phyloP scores from a whole-genome alignment of 495 filamentous ascomycete genomes.

The Apodospora peruviana region DNA sequence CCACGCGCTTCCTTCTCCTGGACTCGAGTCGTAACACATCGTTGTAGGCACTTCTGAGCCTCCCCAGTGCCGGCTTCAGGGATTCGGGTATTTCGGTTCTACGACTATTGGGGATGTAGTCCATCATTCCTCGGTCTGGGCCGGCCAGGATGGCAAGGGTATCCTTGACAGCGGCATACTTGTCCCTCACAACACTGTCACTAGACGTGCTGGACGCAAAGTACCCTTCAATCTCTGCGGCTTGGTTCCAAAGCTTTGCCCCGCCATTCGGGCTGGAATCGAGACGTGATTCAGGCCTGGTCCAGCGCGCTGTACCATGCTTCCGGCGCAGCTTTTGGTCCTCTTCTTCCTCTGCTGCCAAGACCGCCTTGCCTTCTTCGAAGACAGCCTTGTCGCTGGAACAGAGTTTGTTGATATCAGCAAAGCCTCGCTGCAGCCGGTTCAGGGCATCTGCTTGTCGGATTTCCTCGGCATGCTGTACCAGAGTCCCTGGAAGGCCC shows the following conservation, averaged over 20 bases:
- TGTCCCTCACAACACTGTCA: constrained; percentile 73
- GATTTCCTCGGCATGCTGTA: constrained; percentile 90
- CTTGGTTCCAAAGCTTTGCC: constrained; percentile 67
- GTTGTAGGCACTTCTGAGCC: constrained; percentile 70
- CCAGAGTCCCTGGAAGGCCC: constrained; percentile 76
- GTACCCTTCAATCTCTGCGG: constrained; percentile 78
- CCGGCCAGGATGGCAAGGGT: constrained; percentile 70
- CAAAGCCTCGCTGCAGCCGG: constrained; percentile 66
- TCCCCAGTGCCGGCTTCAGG: constrained; percentile 70
- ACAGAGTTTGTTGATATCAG: constrained; percentile 83
- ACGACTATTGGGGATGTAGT: constrained; percentile 83
- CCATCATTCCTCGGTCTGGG: constrained; percentile 71
- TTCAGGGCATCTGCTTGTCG: constrained; percentile 84
- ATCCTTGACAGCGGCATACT: constrained; percentile 68
- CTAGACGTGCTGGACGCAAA: constrained; percentile 78
- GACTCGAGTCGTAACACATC: constrained; percentile 79
- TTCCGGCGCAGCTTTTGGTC: constrained; percentile 68
- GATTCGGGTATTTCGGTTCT: constrained; percentile 70
- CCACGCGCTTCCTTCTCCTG: constrained; percentile 67
- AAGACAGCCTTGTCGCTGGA: constrained; percentile 67
- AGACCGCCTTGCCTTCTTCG: constrained; percentile 70
- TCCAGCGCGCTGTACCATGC: constrained; percentile 87
- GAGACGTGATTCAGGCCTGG: constrained; percentile 55
- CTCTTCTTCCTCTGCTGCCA: constrained; percentile 76
- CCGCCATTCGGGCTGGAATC: constrained; percentile 52